Evolutionary conservation across 805 yeast genomes (phyloP).

Genomic region (Yamadazyma olivae): DNA sequence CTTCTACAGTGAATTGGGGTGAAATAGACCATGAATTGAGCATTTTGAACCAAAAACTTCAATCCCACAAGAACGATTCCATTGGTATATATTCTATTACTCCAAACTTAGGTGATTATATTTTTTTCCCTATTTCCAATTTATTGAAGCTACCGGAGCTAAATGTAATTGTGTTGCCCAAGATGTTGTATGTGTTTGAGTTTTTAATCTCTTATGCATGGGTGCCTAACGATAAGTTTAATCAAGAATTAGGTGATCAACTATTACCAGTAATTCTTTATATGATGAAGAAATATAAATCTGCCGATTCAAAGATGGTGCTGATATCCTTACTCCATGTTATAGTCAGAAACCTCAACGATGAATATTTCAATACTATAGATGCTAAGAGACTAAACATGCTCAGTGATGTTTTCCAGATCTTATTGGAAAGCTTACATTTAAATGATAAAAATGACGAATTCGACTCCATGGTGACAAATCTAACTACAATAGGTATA

Average conservation of each 20-base stretch:
- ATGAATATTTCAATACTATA: conserved; percentile 1
- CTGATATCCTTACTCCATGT: not conserved
- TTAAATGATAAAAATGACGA: too few species aligned
- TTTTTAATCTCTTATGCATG: conserved; percentile 28
- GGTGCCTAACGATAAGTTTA: conserved; percentile 19
- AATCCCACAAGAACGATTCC: conserved; percentile 11
- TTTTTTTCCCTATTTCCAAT: conserved; percentile 37
- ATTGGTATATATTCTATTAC: conserved; percentile 20
- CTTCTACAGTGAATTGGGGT: too few species aligned
- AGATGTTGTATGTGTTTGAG: conserved; percentile 25
- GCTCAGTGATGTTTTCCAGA: not conserved
- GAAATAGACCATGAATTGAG: too few species aligned
- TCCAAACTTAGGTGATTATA: conserved; percentile 36
- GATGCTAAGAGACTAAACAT: not conserved
- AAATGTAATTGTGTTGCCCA: conserved; percentile 15
- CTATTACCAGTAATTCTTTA: conserved; percentile 27
- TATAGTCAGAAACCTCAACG: not conserved
- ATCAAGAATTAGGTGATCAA: conserved; percentile 28
- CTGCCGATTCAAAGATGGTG: not conserved
- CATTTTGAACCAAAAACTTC: conserved; percentile 13
- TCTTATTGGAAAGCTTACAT: too few species aligned
- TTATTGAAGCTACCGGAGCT: conserved; percentile 27
- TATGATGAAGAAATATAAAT: conserved; percentile 2
- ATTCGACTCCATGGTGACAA: too few species aligned
- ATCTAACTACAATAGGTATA: too few species aligned